phyloP scores from a whole-genome alignment of 2,329 filamentous ascomycete species.

The Clonostachys rosea region DNA sequence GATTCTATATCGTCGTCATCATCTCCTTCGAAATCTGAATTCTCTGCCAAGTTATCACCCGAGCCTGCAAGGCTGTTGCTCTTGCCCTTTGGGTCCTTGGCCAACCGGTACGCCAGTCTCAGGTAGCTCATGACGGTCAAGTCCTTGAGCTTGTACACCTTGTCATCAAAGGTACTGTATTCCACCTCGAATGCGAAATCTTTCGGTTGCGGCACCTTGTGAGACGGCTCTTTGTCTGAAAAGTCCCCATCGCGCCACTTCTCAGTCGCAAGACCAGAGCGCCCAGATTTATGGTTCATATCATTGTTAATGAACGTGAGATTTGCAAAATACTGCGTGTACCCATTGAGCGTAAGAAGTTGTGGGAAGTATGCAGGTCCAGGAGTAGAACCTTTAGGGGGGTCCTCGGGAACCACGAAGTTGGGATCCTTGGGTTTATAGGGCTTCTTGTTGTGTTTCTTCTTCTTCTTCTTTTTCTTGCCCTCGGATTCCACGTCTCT shows the following conservation, averaged over 20 bases:
- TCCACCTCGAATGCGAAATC: slow-evolving; percentile 75
- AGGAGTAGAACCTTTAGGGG: slow-evolving; percentile 67
- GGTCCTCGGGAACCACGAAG: slow-evolving; percentile 64
- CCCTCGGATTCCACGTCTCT: slow-evolving; percentile 26
- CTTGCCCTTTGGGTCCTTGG: slow-evolving; percentile 11
- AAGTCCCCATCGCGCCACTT: slow-evolving; percentile 62
- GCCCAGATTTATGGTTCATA: slow-evolving; percentile 19
- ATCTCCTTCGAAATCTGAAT: slow-evolving; percentile 1
- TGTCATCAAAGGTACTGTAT: slow-evolving; percentile 78
- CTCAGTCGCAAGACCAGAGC: slow-evolving; percentile 4
- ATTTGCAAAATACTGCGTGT: slow-evolving; percentile 91
- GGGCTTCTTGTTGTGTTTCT: slow-evolving; percentile 36
- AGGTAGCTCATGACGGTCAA: slow-evolving; percentile 81
- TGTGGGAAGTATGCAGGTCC: slow-evolving; percentile 91
- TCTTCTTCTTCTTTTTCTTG: slow-evolving; percentile 31
- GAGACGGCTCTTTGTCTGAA: slow-evolving; percentile 46
- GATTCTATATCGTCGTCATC: slow-evolving; percentile 19
- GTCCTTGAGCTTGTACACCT: slow-evolving; percentile 71
- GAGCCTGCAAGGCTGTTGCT: slow-evolving; percentile 11
- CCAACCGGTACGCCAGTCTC: slow-evolving; percentile 72
- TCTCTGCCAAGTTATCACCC: slow-evolving; percentile 15
- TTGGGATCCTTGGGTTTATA: slow-evolving; percentile 54
- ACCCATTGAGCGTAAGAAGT: slow-evolving; percentile 71
- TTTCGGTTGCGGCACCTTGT: slow-evolving; percentile 50
- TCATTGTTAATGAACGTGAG: slow-evolving; percentile 85